Evolutionary conservation across 2,329 filamentous ascomycete species (phyloP), one percentile per base, ranked within the genome.

Genomic region (Fusarium bulbicola): DNA sequence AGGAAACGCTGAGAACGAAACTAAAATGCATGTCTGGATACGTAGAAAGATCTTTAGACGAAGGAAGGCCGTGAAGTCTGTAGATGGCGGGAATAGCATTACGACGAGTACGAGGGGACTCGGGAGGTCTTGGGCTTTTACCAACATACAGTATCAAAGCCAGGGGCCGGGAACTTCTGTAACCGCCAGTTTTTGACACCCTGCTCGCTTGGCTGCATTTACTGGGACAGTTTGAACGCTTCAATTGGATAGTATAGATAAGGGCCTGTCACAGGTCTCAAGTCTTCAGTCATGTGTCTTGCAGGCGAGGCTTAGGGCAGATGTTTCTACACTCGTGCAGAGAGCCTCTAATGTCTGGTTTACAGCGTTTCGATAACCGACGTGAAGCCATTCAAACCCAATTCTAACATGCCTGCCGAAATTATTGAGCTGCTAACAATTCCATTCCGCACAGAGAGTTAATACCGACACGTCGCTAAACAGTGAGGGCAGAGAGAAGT

Each of bases 291-390:
- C 21, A 24, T 40, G 6, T 34, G 34, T n/a, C 7, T 32, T 26
- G 7, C 26, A 60, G 20, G 36, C 42, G 11, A 18, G 15, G 9
- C 6, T 7, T 11, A 1, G 5, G 3, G 24, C 18, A 20, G 28
- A 24, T 14, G 18, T 18, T n/a, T 12, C 8, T 20, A 16, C 6
- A 20, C 32, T 6, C 3, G 3, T 3, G 16, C 3, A 20, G 3
- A 26, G n/a, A 26, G 1, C 18, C 3, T 11, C 7, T 4, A 2
- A 21, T 5, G 1, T 4, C 16, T 18, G 6, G 30, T 3, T 26
- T 34, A 6, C 4, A 9, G 6, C 7, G 4, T 14, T 9, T 0
- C 1, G 6, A 28, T 16, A 12, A 49, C 20, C 5, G 4, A 13
- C 3, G 5, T 16, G 15, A 10, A 3, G 15, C n/a, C 36, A 28